Evolutionary conservation across 176 grass and related monocot genomes (phyloP), one percentile per base, ranked within the genome.

Genomic region (Chrysopogon serrulatus): DNA sequence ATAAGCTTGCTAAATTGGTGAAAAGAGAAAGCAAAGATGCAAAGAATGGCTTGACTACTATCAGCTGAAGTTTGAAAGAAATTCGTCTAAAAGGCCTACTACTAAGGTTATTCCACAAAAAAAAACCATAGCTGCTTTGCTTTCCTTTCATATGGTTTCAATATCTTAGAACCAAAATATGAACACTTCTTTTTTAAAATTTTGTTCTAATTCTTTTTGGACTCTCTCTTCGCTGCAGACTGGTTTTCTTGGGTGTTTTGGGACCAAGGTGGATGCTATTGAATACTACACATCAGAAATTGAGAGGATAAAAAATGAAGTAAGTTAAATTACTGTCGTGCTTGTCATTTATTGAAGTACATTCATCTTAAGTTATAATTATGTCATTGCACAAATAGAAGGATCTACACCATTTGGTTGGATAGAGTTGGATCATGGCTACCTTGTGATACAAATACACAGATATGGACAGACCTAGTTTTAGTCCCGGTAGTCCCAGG

Each of bases 1-100:
- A 99, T 74, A 94, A 92, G 71, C 92, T 99, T 62, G 84, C 74
- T 63, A 86, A 94, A 76, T 68, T 99, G 73, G 97, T 99, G 23
- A 85, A 99, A n/a, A 92, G 86, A 99, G 90, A 99, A 94, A 82
- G 91, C 89, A 67, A 83, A 96, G 18, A 86, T 92, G 85, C 88
- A n/a, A n/a, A 87, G 89, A 99, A 99, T 96, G 93, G 97, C 91
- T 90, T 30, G 93, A 99, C 65, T 99, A 91, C 78, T 96, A 94
- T 84, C 83, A 89, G 71, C 75, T 99, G 60, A 96, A 91, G 84
- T 96, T 91, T 79, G 93, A 94, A 84, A 87, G 97, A 74, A 91
- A 94, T 80, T 37, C 89, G 75, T 86, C 84, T 78, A 78, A 87
- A 68, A 87, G 90, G 51, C 97, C 97, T 43, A 96, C 76, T 81